Evolutionary conservation across 352 stramenopile species (phyloP).

Genomic region (Globisporangium splendens): DNA sequence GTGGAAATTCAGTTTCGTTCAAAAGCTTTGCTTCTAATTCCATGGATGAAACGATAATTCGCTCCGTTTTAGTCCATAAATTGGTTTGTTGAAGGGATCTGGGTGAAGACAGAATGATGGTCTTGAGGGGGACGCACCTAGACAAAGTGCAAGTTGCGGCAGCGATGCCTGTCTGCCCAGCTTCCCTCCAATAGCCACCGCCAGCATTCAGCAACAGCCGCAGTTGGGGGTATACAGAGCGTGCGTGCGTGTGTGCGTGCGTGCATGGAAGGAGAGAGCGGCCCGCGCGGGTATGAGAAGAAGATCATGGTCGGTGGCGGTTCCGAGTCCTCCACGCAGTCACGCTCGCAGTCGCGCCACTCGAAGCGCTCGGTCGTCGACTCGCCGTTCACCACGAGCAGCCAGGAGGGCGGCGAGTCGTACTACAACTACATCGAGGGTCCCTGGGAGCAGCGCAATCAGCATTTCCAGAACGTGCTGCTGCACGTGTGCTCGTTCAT

Average conservation of each 20-base stretch:
- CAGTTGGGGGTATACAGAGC: too few species aligned
- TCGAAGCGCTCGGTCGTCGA: constrained; percentile 39
- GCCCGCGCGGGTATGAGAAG: background rate
- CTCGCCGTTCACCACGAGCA: constrained; percentile 34
- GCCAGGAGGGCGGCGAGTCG: constrained; percentile 29
- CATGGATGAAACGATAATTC: too few species aligned
- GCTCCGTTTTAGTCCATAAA: too few species aligned
- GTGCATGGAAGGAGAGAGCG: constrained; percentile 3
- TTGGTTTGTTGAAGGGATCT: too few species aligned
- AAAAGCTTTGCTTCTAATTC: too few species aligned
- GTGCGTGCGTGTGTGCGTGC: background rate
- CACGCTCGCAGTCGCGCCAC: constrained; percentile 38
- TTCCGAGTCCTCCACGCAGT: constrained; percentile 30
- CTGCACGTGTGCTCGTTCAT: constrained; percentile 86
- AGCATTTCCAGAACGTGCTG: constrained; percentile 79
- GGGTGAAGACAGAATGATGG: too few species aligned
- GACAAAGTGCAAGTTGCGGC: too few species aligned
- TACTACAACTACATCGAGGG: constrained; percentile 77
- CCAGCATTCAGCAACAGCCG: too few species aligned
- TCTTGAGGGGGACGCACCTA: too few species aligned
- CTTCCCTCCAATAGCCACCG: too few species aligned
- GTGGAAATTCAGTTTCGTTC: too few species aligned
- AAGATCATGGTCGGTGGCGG: constrained; percentile 5
- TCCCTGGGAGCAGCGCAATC: constrained; percentile 73
- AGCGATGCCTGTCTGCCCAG: too few species aligned